A percentile compares a stretch with the other conserved stretches of the same genome.
These are phyloP conservation scores for Trichothecium sympodiale DNA, from an alignment of 2,329 filamentous ascomycete species.

Conservation along the genomic window DNA sequence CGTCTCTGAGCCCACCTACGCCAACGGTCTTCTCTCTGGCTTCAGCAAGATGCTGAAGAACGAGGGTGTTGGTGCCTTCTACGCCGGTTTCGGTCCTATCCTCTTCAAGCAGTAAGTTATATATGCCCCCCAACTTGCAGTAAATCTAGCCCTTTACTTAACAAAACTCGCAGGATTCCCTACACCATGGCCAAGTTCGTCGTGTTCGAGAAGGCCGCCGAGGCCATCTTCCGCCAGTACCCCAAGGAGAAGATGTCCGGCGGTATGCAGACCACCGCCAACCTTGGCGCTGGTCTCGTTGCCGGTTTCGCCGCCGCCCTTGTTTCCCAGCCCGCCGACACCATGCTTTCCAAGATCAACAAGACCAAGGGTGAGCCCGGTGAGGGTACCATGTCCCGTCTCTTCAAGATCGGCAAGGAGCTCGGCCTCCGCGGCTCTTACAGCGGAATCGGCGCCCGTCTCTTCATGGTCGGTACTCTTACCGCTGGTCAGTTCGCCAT, in stretches of 20 bases:
- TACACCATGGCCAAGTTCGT: slow-evolving; percentile 96
- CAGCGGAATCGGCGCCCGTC: slow-evolving; percentile 67
- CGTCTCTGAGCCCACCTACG: slow-evolving; percentile 78
- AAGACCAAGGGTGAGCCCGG: slow-evolving; percentile 82
- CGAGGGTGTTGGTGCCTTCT: slow-evolving; percentile 79
- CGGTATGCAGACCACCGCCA: slow-evolving; percentile 65
- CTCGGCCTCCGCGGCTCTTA: slow-evolving; percentile 71
- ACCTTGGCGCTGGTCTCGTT: slow-evolving; percentile 50
- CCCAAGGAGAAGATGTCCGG: slow-evolving; percentile 62
- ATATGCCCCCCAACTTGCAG: neutral
- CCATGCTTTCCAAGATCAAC: slow-evolving; percentile 94
- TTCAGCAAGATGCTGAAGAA: slow-evolving; percentile 74
- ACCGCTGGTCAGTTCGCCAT: slow-evolving; percentile 81
- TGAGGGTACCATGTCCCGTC: slow-evolving; percentile 68
- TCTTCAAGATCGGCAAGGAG: slow-evolving; percentile 83
- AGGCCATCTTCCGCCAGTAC: slow-evolving; percentile 55
- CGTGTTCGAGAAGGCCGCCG: slow-evolving; percentile 80
- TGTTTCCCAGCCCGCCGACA: slow-evolving; percentile 83
- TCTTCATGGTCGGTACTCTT: slow-evolving; percentile 55
- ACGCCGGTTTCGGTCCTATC: slow-evolving; percentile 82
- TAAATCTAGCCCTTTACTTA: neutral
- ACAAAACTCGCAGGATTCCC: slow-evolving; percentile 49
- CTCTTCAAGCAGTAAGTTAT: slow-evolving; percentile 44
- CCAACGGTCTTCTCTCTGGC: slow-evolving; percentile 66
- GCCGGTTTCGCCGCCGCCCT: slow-evolving; percentile 73